Base-by-base conservation (phyloP, 2,329 filamentous ascomycete species). In the Alternaria triticimaculans region DNA sequence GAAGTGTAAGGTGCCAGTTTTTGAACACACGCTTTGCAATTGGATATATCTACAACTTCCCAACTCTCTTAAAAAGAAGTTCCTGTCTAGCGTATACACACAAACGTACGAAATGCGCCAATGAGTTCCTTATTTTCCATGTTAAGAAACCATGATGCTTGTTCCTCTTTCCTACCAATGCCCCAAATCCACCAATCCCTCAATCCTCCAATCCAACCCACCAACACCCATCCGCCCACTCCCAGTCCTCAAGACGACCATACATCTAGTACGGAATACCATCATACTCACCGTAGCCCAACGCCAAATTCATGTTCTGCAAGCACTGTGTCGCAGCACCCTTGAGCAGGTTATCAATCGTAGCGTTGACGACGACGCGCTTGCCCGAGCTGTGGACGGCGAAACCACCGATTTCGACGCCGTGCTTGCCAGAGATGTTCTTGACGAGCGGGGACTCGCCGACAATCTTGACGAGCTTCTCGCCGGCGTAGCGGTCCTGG, bases 261-360 rank as follows among this genome's bases (percentile, higher is more conserved):
- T 30, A 18, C 14, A 2, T 58, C 62, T 76, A 79, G 59, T 79
- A 78, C 30, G 93, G 93, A 70, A 97, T 96, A 44, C 93, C 93
- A 78, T 96, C 92, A 76, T 93, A 97, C 83, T 97, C 93, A 49
- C 88, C 89, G 77, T 95, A 96, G 49, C 93, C 93, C 11, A 96
- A 86, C n/a, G 92, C 91, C 62, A 97, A 85, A 81, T 97, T 97
- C 92, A 97, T 96, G 82, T 97, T 97, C 85, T 96, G 94, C 80
- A 97, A 82, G 83, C 94, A 97, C 80, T 97, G 94, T 11, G 94
- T 97, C 7, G 92, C 92, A 58, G 94, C 94, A 64, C 94, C 94
- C 88, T 97, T 97, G 73, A 96, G 86, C 71, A 97, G 83, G 82
- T 97, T 97, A 82, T 97, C 94, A 75, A 97, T 97, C 3, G 92